These are phyloP conservation scores for Cladobotryum mycophilum DNA, from an alignment of 2,329 filamentous ascomycete species.

Conservation along the genomic window DNA sequence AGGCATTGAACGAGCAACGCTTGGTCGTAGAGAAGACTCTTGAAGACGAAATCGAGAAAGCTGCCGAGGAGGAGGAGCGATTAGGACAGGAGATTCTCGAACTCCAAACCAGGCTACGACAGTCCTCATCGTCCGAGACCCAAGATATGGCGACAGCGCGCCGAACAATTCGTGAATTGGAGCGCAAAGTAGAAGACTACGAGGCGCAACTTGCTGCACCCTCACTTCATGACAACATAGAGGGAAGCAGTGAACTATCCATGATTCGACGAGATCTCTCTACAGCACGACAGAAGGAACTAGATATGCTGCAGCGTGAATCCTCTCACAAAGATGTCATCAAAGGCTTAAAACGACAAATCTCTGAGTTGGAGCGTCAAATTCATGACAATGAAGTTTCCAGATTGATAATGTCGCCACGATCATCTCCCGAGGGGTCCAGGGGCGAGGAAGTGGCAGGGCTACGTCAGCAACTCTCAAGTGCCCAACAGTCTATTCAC, in stretches of 20 bases:
- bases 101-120: slow-evolving; percentile 40
- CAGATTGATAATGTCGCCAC: slow-evolving; percentile 38
- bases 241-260: slow-evolving; percentile 50
- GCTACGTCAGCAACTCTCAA: slow-evolving; percentile 54
- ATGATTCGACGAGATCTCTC: slow-evolving; percentile 57
- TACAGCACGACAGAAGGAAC: slow-evolving; percentile 59
- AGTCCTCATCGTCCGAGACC: slow-evolving; percentile 42
- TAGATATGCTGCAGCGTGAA: slow-evolving; percentile 60
- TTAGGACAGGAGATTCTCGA: slow-evolving; percentile 49
- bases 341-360: slow-evolving; percentile 57
- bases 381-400: slow-evolving; percentile 58
- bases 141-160: slow-evolving; percentile 53
- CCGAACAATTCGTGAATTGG: slow-evolving; percentile 59
- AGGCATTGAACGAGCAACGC: slow-evolving; percentile 48
- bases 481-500: slow-evolving; percentile 53
- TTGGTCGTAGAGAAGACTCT: slow-evolving; percentile 56
- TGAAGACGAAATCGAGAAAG: slow-evolving; percentile 60
- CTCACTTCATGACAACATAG: slow-evolving; percentile 28
- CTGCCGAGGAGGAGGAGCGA: slow-evolving; percentile 59
- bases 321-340: slow-evolving; percentile 55
- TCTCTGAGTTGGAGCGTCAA: slow-evolving; percentile 61
- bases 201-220: slow-evolving; percentile 36
- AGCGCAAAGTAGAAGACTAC: slow-evolving; percentile 52
- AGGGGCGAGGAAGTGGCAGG: slow-evolving; percentile 45
- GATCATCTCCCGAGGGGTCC: slow-evolving; percentile 30